Conservation (phyloP, 2,329 filamentous ascomycete species). For the Paracoccidioides brasiliensis region DNA sequence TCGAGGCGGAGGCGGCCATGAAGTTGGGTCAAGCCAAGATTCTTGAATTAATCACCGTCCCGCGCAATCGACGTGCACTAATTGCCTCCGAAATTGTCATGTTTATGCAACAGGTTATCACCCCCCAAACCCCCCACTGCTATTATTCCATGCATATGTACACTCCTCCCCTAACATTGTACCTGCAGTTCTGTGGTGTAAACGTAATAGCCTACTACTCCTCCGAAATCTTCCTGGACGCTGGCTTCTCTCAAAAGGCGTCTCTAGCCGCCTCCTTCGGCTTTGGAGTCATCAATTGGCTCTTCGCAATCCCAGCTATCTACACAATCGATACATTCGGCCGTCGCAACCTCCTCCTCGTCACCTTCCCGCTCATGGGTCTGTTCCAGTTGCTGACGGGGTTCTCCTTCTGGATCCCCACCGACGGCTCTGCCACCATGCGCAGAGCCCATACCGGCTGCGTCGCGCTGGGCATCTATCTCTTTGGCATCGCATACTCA, state of each 20-base stretch:
- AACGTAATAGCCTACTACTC: slow-evolving; percentile 50
- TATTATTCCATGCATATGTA: slow-evolving; percentile 12
- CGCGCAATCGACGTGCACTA: slow-evolving; percentile 49
- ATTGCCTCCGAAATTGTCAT: slow-evolving; percentile 50
- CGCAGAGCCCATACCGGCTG: slow-evolving; percentile 27
- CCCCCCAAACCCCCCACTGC: too few relatives aligned
- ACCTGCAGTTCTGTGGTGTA: slow-evolving; percentile 32
- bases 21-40: slow-evolving; percentile 38
- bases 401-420: slow-evolving; percentile 40
- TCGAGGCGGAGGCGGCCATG: slow-evolving; percentile 48
- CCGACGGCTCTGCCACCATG: slow-evolving; percentile 10
- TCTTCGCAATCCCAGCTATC: slow-evolving; percentile 50
- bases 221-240: slow-evolving; percentile 46
- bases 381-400: slow-evolving; percentile 40
- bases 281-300: slow-evolving; percentile 50
- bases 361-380: slow-evolving; percentile 53
- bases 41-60: slow-evolving; percentile 46
- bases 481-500: slow-evolving; percentile 34
- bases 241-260: slow-evolving; percentile 36
- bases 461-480: slow-evolving; percentile 32
- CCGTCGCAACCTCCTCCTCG: slow-evolving; percentile 48
- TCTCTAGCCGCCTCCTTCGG: slow-evolving; percentile 47
- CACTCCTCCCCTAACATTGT: neutral
- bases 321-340: slow-evolving; percentile 58
- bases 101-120: slow-evolving; percentile 57